Conservation (phyloP, 371 early-diverging fungal genomes). For the Mortierella sp. region DNA sequence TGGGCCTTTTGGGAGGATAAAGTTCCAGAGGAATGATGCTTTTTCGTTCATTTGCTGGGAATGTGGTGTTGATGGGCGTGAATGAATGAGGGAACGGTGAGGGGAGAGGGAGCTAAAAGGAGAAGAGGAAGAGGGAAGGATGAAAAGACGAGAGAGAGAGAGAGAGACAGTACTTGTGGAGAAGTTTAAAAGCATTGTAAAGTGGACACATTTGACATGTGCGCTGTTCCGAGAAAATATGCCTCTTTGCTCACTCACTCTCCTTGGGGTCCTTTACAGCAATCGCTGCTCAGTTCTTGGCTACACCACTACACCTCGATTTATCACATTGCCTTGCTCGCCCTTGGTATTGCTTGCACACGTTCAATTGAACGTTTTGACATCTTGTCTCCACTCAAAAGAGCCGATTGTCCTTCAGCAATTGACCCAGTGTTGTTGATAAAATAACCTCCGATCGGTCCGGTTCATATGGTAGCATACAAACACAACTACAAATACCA, state of each 20-base stretch:
- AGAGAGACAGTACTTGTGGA: neutral
- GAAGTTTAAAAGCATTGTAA: neutral
- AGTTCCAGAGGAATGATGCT: slow-evolving; percentile 37
- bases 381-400: neutral
- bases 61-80: neutral
- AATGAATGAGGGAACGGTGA: neutral
- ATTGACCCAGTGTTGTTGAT: neutral
- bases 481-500: neutral
- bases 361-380: neutral
- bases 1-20: slow-evolving; percentile 42
- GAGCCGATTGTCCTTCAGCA: neutral
- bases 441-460: neutral
- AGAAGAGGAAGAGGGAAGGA: slow-evolving; percentile 9
- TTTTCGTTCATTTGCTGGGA: slow-evolving; percentile 22
- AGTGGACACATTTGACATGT: neutral
- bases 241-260: neutral
- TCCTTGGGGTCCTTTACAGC: neutral
- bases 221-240: neutral
- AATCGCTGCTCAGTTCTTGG: neutral
- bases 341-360: neutral
- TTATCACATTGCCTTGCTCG: neutral
- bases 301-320: neutral
- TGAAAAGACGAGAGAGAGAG: slow-evolving; percentile 7
- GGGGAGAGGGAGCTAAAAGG: neutral
- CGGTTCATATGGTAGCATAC: neutral